phyloP scores from a whole-genome alignment of 2,329 filamentous ascomycete species.

The Orbilia blumenaviensis region DNA sequence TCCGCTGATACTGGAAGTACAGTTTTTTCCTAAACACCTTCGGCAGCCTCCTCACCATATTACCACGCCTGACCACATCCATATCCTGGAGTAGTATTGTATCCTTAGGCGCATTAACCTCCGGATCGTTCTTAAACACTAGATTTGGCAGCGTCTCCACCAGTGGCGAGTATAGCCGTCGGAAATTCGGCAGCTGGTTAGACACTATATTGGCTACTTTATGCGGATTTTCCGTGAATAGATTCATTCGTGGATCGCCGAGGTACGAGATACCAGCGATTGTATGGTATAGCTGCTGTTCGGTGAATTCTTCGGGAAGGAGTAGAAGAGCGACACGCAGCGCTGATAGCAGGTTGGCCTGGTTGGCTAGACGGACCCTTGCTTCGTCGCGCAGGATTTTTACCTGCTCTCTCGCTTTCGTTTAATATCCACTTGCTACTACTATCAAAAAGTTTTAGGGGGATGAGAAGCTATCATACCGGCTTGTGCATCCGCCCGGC shows the following conservation, averaged over 20 bases:
- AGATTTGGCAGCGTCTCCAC: constrained; percentile 91
- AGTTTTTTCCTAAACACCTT: constrained; percentile 85
- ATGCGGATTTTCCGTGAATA: constrained; percentile 86
- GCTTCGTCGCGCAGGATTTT: constrained; percentile 97
- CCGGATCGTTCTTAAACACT: constrained; percentile 72
- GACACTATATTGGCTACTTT: constrained; percentile 95
- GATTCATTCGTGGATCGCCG: constrained; percentile 92
- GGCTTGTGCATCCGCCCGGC: constrained; percentile 95
- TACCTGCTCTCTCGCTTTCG: constrained; percentile 62
- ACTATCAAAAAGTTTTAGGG: background rate
- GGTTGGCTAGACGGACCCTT: constrained; percentile 89
- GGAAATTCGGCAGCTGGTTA: constrained; percentile 90
- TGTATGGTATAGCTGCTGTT: constrained; percentile 85
- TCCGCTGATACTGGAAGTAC: constrained; percentile 94
- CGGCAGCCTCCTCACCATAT: constrained; percentile 94
- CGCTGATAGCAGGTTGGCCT: constrained; percentile 92
- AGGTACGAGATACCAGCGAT: constrained; percentile 94
- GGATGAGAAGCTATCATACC: constrained; percentile 60
- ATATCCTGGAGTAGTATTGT: constrained; percentile 84
- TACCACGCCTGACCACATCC: constrained; percentile 87
- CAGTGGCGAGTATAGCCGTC: constrained; percentile 86
- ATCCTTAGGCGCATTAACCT: constrained; percentile 65
- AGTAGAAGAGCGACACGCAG: constrained; percentile 88
- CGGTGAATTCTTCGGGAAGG: constrained; percentile 82
- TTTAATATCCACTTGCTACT: background rate